Base-by-base conservation (phyloP, 192 early-diverging fungal species). In the Podila epicladia region DNA sequence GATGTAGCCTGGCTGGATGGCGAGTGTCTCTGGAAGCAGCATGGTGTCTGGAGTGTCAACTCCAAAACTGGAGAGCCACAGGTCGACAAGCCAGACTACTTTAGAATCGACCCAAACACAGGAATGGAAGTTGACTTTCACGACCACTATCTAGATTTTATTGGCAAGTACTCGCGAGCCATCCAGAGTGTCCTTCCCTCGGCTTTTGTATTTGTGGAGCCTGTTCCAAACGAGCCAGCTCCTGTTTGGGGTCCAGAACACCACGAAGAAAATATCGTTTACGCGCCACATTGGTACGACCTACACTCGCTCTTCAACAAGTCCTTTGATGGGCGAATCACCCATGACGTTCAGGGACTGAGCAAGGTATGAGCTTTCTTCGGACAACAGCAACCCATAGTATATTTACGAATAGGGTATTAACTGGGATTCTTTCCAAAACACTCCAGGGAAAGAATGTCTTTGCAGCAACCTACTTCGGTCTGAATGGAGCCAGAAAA, bases 271-370 rank as follows among this genome's bases (percentile, higher is more conserved):
- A 87, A 92, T 51, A 72, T 93, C n/a, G 87, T 94, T 9, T 96
- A 91, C 69, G 88, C 94, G 2, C 95, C 95, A 31, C 95, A 96
- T 86, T 96, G 94, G 94, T 96, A 96, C 73, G 95, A 96, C 69
- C 69, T 95, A 7, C 91, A 95, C 64, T 86, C 91, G 37, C 72
- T 95, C 24, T 94, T 95, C 60, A 85, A 88, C 69, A 89, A 91
- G 76, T 83, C 84, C 9, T 95, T 95, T 57, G 85, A 92, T 59
- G 90, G 92, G 9, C 74, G 85, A 9, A 84, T 95, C 24, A 95
- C 94, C 9, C 93, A 94, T 73, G 94, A 95, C 71, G 94, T 95
- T 3, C 94, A 94, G 70, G 83, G 87, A 29, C 85, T 95, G 19
- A 85, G 88, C 67, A 85, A 87, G 75, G 93, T 94, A 84, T 73